A percentile compares a stretch with the other conserved stretches of the same genome.
Conservation (phyloP, 352 stramenopile species). For the Plasmopara muralis region DNA sequence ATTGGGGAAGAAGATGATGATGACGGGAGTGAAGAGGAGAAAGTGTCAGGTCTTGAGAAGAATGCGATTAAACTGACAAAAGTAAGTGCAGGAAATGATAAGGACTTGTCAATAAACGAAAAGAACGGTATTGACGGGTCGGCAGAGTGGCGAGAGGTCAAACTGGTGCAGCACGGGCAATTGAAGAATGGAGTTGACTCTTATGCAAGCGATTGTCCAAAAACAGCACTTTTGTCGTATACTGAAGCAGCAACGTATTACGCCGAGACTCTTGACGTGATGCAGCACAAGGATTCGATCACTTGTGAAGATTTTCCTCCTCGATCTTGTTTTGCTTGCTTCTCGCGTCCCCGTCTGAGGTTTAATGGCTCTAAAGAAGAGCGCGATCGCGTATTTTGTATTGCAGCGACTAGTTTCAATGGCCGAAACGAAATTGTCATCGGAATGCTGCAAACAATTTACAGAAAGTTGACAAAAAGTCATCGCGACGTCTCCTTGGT, state of each 20-base stretch:
- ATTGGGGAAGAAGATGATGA: constrained; percentile 44
- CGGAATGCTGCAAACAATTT: constrained; percentile 59
- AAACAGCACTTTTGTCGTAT: constrained; percentile 31
- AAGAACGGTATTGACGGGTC: constrained; percentile 18
- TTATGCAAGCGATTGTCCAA: not conserved
- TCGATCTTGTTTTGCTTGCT: constrained; percentile 52
- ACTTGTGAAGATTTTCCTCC: constrained; percentile 46
- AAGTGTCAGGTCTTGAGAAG: constrained; percentile 6
- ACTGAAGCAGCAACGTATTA: constrained; percentile 42
- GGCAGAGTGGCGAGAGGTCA: constrained; percentile 56
- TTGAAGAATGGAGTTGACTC: constrained; percentile 1
- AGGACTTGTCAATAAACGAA: constrained; percentile 12
- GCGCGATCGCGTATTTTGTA: constrained; percentile 70
- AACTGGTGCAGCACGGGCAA: constrained; percentile 28
- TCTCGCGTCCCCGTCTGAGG: constrained; percentile 42
- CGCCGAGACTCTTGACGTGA: constrained; percentile 28
- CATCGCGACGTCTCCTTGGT: constrained; percentile 37
- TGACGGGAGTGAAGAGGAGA: constrained; percentile 16
- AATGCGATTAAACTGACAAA: not conserved
- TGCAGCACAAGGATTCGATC: constrained; percentile 43
- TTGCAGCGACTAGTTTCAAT: constrained; percentile 50
- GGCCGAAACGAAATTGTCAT: constrained; percentile 39
- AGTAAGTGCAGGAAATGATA: constrained; percentile 4
- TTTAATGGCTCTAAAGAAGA: constrained; percentile 53
- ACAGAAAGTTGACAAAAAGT: constrained; percentile 36